Base-by-base conservation (phyloP, 2,329 filamentous ascomycete species). In the Shiraia bambusicola region DNA sequence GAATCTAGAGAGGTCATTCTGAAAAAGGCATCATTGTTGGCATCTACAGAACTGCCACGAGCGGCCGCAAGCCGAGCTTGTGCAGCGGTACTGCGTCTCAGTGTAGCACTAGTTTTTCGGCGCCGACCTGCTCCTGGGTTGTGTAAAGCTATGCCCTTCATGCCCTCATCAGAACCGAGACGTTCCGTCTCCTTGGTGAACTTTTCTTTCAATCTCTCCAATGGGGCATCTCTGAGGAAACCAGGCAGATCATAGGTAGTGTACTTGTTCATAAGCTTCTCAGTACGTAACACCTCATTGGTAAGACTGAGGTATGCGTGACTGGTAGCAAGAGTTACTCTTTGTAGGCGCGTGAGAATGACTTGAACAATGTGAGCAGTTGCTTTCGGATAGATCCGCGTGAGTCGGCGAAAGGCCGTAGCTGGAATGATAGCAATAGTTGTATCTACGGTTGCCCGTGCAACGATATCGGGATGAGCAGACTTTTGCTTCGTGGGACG, bases 381-480 rank as follows among this genome's bases (percentile, higher is more conserved):
- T 8, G 94, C 91, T 72, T 94, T 95, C 8, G 93, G 93, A 58
- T 97, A 98, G 16, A 96, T 85, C 61, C 88, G 83, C 36, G 95
- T 98, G 37, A 98, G 75, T 7, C 94, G 84, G 38, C 90, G 83
- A 59, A 98, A 98, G 3, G 93, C 94, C 63, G 90, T 95, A 1
- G 93, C 93, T 1, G 94, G 94, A 42, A 98, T 98, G 50, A 98
- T 94, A 5, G 93, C 93, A 69, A 98, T 96, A 0, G 94, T 98
- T 0, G 93, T 98, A 64, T 98, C 94, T 16, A 94, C 87, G 12
- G 90, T 94, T 5, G 93, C 93, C 52, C 93, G 81, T n/a, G 92
- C 93, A 51, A 98, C 89, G 49, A 98, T 93, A 61, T 98, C 93
- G 9, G 93, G 93, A 69, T 98, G 93, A 0, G 88, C 90, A 11